Percentiles rank a stretch among this genome's conserved stretches.
These are phyloP conservation scores for Agastache rugosa DNA, from an alignment of 257 asterid genomes.

Conservation along the genomic window DNA sequence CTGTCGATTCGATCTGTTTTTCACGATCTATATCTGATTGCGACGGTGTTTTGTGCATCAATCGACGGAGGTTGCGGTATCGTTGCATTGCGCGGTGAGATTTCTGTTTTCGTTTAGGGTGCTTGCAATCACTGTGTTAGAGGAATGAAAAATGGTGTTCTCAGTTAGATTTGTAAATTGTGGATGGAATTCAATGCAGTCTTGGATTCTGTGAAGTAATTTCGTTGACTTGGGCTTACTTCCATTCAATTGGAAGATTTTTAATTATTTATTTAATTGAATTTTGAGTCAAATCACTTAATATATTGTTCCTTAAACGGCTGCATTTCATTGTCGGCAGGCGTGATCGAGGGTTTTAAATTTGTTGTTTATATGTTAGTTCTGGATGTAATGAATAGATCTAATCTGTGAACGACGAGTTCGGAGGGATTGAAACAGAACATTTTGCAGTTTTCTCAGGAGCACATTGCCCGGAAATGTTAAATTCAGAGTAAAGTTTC, in stretches of 20 bases:
- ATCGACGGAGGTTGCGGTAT: constrained; percentile 8
- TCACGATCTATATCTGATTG: constrained; percentile 6
- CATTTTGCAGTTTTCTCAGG: constrained; percentile 33
- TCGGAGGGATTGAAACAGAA: constrained; percentile 3
- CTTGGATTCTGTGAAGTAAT: not conserved
- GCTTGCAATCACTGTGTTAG: constrained; percentile 7
- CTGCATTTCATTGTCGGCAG: constrained; percentile 14
- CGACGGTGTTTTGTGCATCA: not conserved
- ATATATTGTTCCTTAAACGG: not conserved
- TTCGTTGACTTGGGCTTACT: constrained; percentile 40
- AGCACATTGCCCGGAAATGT: constrained; percentile 50
- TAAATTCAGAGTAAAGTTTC: constrained; percentile 46
- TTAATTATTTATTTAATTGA: not conserved
- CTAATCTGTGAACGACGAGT: constrained; percentile 46
- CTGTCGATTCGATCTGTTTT: constrained; percentile 30
- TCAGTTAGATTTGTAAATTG: not conserved
- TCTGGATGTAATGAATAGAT: constrained; percentile 38
- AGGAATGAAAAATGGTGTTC: constrained; percentile 8
- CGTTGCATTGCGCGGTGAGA: constrained; percentile 53
- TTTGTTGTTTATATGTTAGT: not conserved
- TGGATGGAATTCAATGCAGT: constrained; percentile 16
- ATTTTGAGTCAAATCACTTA: constrained; percentile 15
- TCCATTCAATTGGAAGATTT: constrained; percentile 15
- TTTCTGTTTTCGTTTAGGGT: constrained; percentile 4
- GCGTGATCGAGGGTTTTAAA: constrained; percentile 25